Evolutionary conservation across 352 stramenopile genomes (phyloP), one percentile per base, ranked within the genome.

Genomic region (Globisporangium spiculum): DNA sequence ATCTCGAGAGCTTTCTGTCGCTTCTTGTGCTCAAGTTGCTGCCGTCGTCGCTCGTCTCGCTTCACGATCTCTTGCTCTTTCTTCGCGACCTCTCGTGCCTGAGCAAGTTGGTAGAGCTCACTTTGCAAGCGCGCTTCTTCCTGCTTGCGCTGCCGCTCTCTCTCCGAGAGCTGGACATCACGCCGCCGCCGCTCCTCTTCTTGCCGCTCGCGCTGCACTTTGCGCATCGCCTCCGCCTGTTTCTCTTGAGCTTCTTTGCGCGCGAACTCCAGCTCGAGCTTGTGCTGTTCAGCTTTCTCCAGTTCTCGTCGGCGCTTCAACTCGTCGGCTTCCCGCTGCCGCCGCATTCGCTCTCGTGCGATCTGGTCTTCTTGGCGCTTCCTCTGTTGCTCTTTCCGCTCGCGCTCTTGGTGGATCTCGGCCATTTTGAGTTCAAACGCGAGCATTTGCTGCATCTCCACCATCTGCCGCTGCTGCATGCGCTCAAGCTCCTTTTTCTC

Each of bases 391-490:
- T 92, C 83, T 53, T 84, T 81, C 7, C 66, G 70, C 26, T 87
- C 80, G 2, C 77, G 80, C 54, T 92, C 82, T 27, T 75, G 71
- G 38, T 88, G 69, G 1, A 89, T 66, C 52, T 88, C 80, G 0
- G 75, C 73, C 77, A 84, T 89, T 32, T 81, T 83, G 32, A 91
- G 70, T 58, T 94, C 86, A 65, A 90, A 90, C 14, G 72, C 68
- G 0, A 92, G 66, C 70, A 92, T 75, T 50, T 93, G 84, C 70
- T 94, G 84, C 77, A 93, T 81, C 46, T 93, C 86, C 1, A 81
- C 66, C 0, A 79, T 71, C 66, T 92, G 87, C 0, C 87, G 87
- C 22, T 79, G 76, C 61, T 83, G 78, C 27, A 94, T 93, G n/a
- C 83, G 78, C 58, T 91, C 83, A 1, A 94, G 66, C 44, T 89